Evolutionary conservation across 2,329 filamentous ascomycete species (phyloP), one percentile per base, ranked within the genome.

Genomic region (Trichoderma atrobrunneum): DNA sequence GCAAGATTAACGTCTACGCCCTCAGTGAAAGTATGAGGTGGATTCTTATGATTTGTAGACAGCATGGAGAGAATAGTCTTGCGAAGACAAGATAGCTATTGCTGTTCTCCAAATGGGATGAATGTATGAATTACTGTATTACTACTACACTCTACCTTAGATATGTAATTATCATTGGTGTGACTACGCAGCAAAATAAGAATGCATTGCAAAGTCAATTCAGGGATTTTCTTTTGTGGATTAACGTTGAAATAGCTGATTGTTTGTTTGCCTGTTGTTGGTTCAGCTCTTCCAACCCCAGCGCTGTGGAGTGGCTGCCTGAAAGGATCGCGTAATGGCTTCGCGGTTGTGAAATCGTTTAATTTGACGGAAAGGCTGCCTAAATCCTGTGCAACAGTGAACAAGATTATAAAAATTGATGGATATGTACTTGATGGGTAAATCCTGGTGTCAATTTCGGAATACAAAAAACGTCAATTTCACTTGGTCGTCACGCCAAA

Each of bases 1-100:
- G 80, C 78, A 59, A 79, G 75, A 51, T 71, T 83, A 59, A 71
- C 70, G 24, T 43, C 75, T n/a, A 39, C 66, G 7, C 39, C 57
- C 5, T 12, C 43, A 34, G 56, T 61, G 16, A 72, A 64, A 48
- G 43, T 51, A 56, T 71, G 18, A 64, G 24, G 28, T 26, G 21
- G 3, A 14, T 18, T 7, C 48, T 54, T 39, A 12, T 24, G 18
- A 24, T 6, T 11, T 14, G 12, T 24, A 61, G 10, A 10, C 3
- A 11, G 3, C 2, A 12, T 24, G 5, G 34, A 26, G 26, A 5
- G 10, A 32, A 2, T 26, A 16, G 39, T 16, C 39, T 32, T 8
- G 32, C 7, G 21, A 57, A n/a, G 32, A 54, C 7, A n/a, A 48
- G 8, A 26, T 6, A 3, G 14, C n/a, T 6, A 11, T 18, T 21